Evolutionary conservation across 2,329 filamentous ascomycete species (phyloP).

Genomic region (Hypomyces rosellus): DNA sequence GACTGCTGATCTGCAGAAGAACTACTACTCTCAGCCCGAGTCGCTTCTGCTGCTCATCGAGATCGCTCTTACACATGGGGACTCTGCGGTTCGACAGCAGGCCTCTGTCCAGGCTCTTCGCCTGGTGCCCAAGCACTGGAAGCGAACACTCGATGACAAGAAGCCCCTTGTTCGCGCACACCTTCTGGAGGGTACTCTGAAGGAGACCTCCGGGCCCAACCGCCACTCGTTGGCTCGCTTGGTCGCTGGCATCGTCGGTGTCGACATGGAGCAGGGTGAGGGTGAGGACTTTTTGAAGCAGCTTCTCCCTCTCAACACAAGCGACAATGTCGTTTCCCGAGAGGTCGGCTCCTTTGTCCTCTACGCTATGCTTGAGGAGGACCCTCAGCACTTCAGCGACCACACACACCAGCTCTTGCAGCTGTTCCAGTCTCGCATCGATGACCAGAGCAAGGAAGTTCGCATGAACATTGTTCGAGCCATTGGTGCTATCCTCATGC

Average conservation of each 20-base stretch:
- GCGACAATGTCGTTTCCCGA: slow-evolving; percentile 67
- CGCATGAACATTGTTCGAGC: slow-evolving; percentile 91
- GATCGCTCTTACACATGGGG: slow-evolving; percentile 73
- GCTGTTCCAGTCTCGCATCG: slow-evolving; percentile 80
- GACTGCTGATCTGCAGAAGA: slow-evolving; percentile 84
- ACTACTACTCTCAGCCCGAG: slow-evolving; percentile 82
- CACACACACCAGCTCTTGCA: slow-evolving; percentile 73
- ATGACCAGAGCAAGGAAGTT: slow-evolving; percentile 87
- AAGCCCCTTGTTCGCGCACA: slow-evolving; percentile 76
- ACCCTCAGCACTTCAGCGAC: slow-evolving; percentile 77
- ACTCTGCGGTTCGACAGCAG: slow-evolving; percentile 72
- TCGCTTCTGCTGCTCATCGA: slow-evolving; percentile 83
- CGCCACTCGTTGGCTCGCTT: slow-evolving; percentile 85
- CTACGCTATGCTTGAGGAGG: slow-evolving; percentile 82
- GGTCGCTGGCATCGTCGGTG: slow-evolving; percentile 76
- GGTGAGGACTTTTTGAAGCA: slow-evolving; percentile 77
- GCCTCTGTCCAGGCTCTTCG: slow-evolving; percentile 85
- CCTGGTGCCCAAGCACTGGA: slow-evolving; percentile 82
- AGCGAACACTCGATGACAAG: slow-evolving; percentile 62
- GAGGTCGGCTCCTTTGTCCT: slow-evolving; percentile 92
- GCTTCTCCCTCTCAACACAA: slow-evolving; percentile 73
- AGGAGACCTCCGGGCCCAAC: slow-evolving; percentile 68
- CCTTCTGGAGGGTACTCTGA: slow-evolving; percentile 75
- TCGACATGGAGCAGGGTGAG: slow-evolving; percentile 69
- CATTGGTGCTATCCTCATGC: slow-evolving; percentile 78